These are phyloP conservation scores for Populus simonii DNA, from an alignment of 345 rosid genomes.

Conservation along the genomic window DNA sequence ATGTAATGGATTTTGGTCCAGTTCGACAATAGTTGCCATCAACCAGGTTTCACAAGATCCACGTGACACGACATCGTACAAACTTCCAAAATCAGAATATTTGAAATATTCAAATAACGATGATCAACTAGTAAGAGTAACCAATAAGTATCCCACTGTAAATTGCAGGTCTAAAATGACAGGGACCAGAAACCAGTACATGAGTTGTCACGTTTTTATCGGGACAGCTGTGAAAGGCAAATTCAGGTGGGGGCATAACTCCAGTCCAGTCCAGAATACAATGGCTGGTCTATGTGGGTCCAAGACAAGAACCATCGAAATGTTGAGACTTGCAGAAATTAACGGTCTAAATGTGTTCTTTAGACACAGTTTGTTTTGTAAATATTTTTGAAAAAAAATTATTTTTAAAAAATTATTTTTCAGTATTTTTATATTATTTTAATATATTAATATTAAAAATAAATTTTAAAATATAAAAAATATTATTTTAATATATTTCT, in stretches of 20 bases:
- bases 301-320: neutral
- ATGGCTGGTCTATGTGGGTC: neutral
- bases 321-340: neutral
- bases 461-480: too few species aligned
- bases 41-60: neutral
- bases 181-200: conserved; percentile 14
- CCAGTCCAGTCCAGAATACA: neutral
- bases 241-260: neutral
- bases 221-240: conserved; percentile 39
- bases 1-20: too few species aligned
- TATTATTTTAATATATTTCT: too few species aligned
- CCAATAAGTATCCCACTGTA: conserved; percentile 9
- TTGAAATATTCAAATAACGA: too few species aligned
- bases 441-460: too few species aligned
- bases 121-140: too few species aligned
- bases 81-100: neutral
- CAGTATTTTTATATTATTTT: too few species aligned
- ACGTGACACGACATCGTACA: neutral
- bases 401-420: too few species aligned
- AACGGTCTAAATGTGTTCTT: conserved; percentile 6
- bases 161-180: conserved; percentile 16
- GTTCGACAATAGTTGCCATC: too few species aligned
- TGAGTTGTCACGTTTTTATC: conserved; percentile 38
- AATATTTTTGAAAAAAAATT: too few species aligned
- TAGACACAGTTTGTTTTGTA: neutral